phyloP scores from a whole-genome alignment of 2,329 filamentous ascomycete genomes.

The Paradendryphiella salina region DNA sequence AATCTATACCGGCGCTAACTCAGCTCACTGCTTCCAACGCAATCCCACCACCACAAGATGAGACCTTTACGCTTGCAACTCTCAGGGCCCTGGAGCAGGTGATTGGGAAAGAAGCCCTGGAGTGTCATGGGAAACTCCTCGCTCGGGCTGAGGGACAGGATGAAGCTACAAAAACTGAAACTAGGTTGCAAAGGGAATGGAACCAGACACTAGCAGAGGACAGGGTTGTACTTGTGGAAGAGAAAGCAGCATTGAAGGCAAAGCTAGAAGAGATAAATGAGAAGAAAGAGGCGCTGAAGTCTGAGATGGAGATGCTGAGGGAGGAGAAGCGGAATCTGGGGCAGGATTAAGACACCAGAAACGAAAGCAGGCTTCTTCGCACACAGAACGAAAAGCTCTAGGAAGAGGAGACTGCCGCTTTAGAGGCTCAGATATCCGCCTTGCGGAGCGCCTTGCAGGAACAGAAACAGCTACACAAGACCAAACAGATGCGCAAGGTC shows the following conservation, averaged over 20 bases:
- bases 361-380: not conserved
- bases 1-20: too few relatives aligned
- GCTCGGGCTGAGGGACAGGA: not conserved
- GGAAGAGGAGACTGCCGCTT: not conserved
- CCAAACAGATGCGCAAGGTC: too few relatives aligned
- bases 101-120: constrained; percentile 1
- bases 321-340: not conserved
- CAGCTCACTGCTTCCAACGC: not conserved
- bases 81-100: constrained; percentile 2
- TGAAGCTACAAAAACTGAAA: constrained; percentile 2
- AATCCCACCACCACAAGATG: not conserved
- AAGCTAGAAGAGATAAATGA: not conserved
- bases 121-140: not conserved
- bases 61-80: constrained; percentile 1
- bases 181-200: constrained; percentile 1
- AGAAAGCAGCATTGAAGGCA: not conserved
- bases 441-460: too few relatives aligned
- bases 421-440: not conserved
- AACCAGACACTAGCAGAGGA: not conserved
- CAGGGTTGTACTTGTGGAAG: not conserved
- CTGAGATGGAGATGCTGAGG: not conserved
- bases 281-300: not conserved
- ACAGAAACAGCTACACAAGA: too few relatives aligned
- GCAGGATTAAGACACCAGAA: not conserved
- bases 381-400: not conserved